phyloP scores from a whole-genome alignment of 441 rosid species.

The Pelargonium fulgidum region DNA sequence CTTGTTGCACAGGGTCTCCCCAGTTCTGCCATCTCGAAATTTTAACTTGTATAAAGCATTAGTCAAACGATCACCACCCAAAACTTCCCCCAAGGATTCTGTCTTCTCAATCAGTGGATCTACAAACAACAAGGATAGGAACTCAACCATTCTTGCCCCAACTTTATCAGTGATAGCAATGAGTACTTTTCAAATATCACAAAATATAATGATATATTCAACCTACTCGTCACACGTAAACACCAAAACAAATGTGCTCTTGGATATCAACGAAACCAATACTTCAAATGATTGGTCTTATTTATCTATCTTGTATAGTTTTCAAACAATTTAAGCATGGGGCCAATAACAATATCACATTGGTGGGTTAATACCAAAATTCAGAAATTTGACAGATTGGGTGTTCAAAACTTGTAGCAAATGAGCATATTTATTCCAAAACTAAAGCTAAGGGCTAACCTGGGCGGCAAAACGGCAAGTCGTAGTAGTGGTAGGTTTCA shows the following conservation, averaged over 20 bases:
- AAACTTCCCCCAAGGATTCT: constrained; percentile 73
- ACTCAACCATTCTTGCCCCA: constrained; percentile 22
- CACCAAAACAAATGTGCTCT: background rate
- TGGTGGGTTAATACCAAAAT: background rate
- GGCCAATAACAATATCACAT: constrained; percentile 1
- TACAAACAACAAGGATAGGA: constrained; percentile 25
- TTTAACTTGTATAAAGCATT: constrained; percentile 44
- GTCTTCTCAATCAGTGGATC: constrained; percentile 45
- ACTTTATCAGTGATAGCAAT: constrained; percentile 12
- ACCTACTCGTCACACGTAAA: background rate
- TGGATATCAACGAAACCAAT: background rate
- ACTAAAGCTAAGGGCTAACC: constrained; percentile 45
- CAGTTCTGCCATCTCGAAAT: constrained; percentile 43
- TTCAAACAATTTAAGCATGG: background rate
- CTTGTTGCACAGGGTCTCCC: constrained; percentile 37
- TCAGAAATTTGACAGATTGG: background rate
- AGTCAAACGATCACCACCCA: constrained; percentile 66
- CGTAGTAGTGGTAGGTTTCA: constrained; percentile 75
- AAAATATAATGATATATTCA: background rate
- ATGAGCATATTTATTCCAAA: background rate
- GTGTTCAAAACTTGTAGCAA: constrained; percentile 2
- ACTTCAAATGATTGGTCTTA: background rate
- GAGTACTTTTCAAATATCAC: background rate
- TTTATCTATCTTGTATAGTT: background rate
- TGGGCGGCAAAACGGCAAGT: constrained; percentile 72